A percentile compares a stretch with the other conserved stretches of the same genome.
These are phyloP conservation scores for Penicillium rolfsii DNA, from an alignment of 2,329 filamentous ascomycete species.

Conservation along the genomic window DNA sequence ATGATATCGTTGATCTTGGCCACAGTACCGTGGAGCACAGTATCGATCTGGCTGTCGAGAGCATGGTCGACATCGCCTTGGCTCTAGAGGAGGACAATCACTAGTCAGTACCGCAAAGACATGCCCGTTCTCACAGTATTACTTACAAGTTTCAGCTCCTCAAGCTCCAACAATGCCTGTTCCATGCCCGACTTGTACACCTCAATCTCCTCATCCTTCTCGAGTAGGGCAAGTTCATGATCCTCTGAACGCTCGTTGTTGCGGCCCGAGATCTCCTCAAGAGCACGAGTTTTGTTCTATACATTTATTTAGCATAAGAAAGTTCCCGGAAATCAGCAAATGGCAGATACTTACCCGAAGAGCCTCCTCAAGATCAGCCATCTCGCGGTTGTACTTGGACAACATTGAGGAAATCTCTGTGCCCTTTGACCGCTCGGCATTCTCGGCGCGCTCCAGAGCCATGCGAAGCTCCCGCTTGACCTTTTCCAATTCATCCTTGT, in stretches of 20 bases:
- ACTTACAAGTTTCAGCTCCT: conserved; percentile 71
- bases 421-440: conserved; percentile 88
- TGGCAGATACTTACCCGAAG: conserved; percentile 56
- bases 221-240: conserved; percentile 79
- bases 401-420: conserved; percentile 94
- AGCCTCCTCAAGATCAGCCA: conserved; percentile 93
- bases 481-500: conserved; percentile 93
- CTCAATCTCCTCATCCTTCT: conserved; percentile 97
- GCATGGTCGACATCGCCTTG: conserved; percentile 76
- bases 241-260: conserved; percentile 81
- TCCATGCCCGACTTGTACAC: conserved; percentile 99
- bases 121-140: not conserved
- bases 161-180: conserved; percentile 88
- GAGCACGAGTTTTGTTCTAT: conserved; percentile 81
- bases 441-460: conserved; percentile 88
- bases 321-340: not conserved
- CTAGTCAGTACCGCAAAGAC: not conserved
- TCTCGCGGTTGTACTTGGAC: conserved; percentile 94
- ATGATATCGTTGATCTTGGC: conserved; percentile 97
- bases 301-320: conserved; percentile 14
- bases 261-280: conserved; percentile 81
- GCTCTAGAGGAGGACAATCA: conserved; percentile 47
- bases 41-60: conserved; percentile 88
- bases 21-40: conserved; percentile 80
- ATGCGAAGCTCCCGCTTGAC: conserved; percentile 90